Conservation (phyloP, 2,329 filamentous ascomycete species). For the Colletotrichum acutatum region DNA sequence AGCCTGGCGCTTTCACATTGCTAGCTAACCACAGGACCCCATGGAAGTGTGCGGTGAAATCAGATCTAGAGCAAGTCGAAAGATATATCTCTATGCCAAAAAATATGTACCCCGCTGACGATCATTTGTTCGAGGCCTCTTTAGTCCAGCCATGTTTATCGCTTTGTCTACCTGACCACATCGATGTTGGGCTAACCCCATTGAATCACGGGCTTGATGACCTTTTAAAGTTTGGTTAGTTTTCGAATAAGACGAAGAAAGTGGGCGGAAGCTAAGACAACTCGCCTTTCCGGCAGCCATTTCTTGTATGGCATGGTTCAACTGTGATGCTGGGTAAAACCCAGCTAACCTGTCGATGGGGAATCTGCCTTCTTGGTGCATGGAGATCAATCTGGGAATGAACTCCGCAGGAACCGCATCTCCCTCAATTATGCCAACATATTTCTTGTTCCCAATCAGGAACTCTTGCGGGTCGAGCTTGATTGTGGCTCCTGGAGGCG, state of each 20-base stretch:
- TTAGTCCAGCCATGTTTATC: not conserved
- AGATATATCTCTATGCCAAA: too few species aligned
- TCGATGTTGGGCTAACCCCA: not conserved
- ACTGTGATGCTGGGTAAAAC: conserved; percentile 2
- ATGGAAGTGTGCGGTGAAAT: not conserved
- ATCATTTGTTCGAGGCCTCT: not conserved
- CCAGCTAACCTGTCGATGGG: conserved; percentile 14
- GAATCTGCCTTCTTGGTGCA: conserved; percentile 27
- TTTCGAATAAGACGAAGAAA: not conserved
- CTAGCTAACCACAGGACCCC: not conserved
- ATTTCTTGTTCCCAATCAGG: conserved; percentile 16
- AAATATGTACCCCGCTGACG: not conserved
- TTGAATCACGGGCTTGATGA: conserved; percentile 24
- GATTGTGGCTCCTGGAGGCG: conserved; percentile 13
- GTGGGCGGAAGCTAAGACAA: not conserved
- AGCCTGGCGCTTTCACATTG: not conserved
- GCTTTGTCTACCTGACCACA: not conserved
- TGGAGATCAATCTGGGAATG: conserved; percentile 15
- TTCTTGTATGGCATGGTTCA: conserved; percentile 28
- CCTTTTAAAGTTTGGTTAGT: not conserved
- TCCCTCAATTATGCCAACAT: conserved; percentile 23
- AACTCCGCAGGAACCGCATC: conserved; percentile 15
- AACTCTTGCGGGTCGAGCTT: conserved; percentile 27
- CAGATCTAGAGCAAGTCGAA: not conserved
- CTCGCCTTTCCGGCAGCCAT: conserved; percentile 18